These are phyloP conservation scores for Syncephalastrum racemosum DNA, from an alignment of 371 early-diverging fungal species.

Conservation along the genomic window DNA sequence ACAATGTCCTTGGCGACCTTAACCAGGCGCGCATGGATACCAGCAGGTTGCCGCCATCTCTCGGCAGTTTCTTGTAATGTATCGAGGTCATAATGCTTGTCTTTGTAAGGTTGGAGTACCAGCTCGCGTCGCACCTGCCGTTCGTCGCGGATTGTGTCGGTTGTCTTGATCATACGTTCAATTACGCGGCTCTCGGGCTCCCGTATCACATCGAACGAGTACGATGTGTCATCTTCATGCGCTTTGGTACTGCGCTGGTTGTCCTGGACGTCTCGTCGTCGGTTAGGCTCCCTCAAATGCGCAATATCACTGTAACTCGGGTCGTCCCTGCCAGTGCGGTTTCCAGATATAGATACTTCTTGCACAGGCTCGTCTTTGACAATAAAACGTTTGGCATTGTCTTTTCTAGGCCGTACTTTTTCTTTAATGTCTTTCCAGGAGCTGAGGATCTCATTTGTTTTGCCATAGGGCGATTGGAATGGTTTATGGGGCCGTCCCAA, in stretches of 20 bases:
- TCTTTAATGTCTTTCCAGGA: background rate
- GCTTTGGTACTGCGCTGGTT: too few relatives aligned
- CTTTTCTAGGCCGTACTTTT: background rate
- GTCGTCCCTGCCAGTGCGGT: too few relatives aligned
- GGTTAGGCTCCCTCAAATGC: too few relatives aligned
- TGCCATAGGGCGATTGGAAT: conserved; percentile 1
- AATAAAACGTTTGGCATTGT: background rate
- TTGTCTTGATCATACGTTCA: background rate
- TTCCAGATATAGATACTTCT: background rate
- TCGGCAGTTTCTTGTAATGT: background rate
- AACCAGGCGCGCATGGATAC: conserved; percentile 24
- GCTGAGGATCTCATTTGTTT: background rate
- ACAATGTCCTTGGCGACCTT: conserved; percentile 38
- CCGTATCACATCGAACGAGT: too few relatives aligned
- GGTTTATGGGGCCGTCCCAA: too few relatives aligned
- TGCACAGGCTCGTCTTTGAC: background rate
- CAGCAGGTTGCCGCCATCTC: conserved; percentile 4
- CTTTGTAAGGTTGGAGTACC: background rate
- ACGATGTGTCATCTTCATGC: too few relatives aligned
- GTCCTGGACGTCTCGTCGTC: too few relatives aligned
- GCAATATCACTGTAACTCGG: too few relatives aligned
- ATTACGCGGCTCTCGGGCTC: too few relatives aligned
- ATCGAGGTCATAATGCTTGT: background rate
- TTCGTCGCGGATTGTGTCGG: background rate
- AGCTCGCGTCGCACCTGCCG: conserved; percentile 3